Base-by-base conservation (phyloP, 345 rosid species). In the Gossypium ekmanianum region DNA sequence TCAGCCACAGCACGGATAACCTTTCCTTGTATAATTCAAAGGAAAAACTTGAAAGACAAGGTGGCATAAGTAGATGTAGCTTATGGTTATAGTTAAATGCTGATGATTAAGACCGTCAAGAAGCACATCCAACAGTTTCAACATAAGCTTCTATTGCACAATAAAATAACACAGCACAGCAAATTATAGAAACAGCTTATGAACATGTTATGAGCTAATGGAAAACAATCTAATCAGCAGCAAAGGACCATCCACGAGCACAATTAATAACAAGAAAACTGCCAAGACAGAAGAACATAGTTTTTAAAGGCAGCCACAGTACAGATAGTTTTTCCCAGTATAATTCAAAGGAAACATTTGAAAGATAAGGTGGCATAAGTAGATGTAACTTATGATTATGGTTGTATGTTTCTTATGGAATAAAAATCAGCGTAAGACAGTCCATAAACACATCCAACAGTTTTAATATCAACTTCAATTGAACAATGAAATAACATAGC, bases 41-140 rank as follows among this genome's bases (percentile, higher is more conserved):
- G 56, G 74, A 29, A 64, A 66, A 74, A 39, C 68, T 56, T 16
- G 68, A 64, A 75, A 63, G 63, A 77, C 73, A 64, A 50, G 3
- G 52, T 17, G 59, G 41, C 76, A 54, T n/a, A 11, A 17, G 1
- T 51, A 48, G 47, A 27, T 79, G n/a, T 78, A 71, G 83, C 82
- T 72, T 64, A 79, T 76, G 84, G 41, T 61, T 63, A 64, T 74
- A 17, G 80, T 83, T 81, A 69, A 67, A 75, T 72, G 76, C 80
- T 71, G 71, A 79, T 2, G 68, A 63, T 12, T 65, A 74, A 74
- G 73, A 67, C 73, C 68, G 72, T 74, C 80, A 44, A 79, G 77
- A 74, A 74, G 81, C 57, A 26, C 58, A 50, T 26, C 57, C 7
- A 68, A 7, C 22, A 68, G 72, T 26, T 16, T 6, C 16, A 68